Evolutionary conservation across 2,329 filamentous ascomycete genomes (phyloP), one percentile per base, ranked within the genome.

Genomic region (Chrysosporium queenslandicum): DNA sequence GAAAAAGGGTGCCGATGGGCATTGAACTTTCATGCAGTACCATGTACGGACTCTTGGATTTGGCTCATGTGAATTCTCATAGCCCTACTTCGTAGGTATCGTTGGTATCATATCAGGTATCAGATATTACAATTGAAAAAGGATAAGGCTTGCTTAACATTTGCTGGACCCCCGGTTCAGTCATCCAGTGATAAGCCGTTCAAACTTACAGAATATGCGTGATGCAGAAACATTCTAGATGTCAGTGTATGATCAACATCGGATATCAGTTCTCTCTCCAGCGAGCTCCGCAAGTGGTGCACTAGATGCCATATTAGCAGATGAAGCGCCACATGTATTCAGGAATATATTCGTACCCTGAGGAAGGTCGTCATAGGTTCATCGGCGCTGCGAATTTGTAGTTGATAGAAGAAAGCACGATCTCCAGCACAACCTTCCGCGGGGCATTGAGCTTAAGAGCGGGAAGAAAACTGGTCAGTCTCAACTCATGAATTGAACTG

Each of bases 331-430:
- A 30, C 43, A 40, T 14, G 8, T 1, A 2, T 45, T 21, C 14
- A 18, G 30, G 11, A n/a, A 32, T 4, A 16, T 1, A 30, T 39
- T 63, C 71, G 51, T 64, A 87, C 86, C 80, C 89, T 92, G 72
- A 85, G 94, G 71, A 97, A 97, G 55, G 83, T 91, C 59, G 92
- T 98, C 86, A 95, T 96, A 55, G 92, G 92, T 77, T 98, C 92
- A 72, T 98, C 92, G 49, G 92, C 92, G 75, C 88, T 94, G 61
- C 92, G 83, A 71, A 97, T 97, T 77, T 98, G 92, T 61, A 97
- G 82, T 76, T 95, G 88, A 75, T 90, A 94, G 74, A 91, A 97
- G 58, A 90, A 94, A 2, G 92, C 92, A 73, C 88, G 82, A 55
- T 81, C 78, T 57, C 88, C 88, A 64, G 86, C 78, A 74, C 92